Base-by-base conservation (phyloP, 805 yeast species). In the Yamadazyma tumulicola region DNA sequence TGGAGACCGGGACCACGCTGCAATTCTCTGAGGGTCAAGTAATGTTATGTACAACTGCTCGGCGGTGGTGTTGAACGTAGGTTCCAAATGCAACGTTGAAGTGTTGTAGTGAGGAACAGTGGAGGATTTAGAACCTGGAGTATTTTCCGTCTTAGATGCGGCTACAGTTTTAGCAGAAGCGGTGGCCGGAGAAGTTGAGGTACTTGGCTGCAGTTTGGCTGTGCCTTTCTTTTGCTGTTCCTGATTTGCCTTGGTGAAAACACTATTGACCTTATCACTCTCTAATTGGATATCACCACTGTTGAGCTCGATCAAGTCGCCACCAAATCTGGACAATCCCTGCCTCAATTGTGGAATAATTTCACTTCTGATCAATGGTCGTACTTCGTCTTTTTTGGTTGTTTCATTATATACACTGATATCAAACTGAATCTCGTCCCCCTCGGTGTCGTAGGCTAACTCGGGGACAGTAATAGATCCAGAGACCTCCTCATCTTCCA, bases 401-500 rank as follows among this genome's bases (percentile, higher is more conserved):
- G 59, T 64, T 42, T 79, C 82, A 40, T 74, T 73, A 50, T 73
- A 74, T 27, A 88, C 71, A 16, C 82, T 70, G 34, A 88, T 72
- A 33, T 81, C 83, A 55, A 91, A 93, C 57, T 86, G 96, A 50
- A 80, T 83, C 46, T 88, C 97, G 41, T 82, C 89, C 17, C 64
- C 73, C 34, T 82, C 93, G 7, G 95, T 77, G 57, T 93, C 97
- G 60, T 93, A 93, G 5, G 97, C 91, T 40, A 93, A 73, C 58
- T 93, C 98, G 5, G 98, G 99, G 33, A 93, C 64, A 6, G 79
- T 74, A 37, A 93, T 80, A 13, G 82, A 69, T 19, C 98, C 99
- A 29, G 67, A 63, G 32, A 77, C 78, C 8, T 49, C 55, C 19
- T 43, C 38, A 3, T 61, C 64, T 7, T 57, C 63, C 5, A 48